phyloP scores from a whole-genome alignment of 305 asterid genomes.

The Fraxinus platypoda region DNA sequence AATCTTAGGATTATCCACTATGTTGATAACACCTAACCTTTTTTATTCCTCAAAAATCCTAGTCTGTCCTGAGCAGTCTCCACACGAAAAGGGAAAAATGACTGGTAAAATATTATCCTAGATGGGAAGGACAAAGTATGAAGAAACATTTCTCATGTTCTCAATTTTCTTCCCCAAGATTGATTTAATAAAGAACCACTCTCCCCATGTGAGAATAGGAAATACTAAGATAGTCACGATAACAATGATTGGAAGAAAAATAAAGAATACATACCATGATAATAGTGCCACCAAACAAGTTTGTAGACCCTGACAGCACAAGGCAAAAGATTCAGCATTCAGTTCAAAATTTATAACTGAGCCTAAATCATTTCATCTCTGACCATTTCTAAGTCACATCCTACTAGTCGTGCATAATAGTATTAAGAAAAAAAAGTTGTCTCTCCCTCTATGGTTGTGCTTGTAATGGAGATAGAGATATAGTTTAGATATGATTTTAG shows the following conservation, averaged over 20 bases:
- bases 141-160: not conserved
- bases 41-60: not conserved
- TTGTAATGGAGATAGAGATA: not conserved
- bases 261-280: conserved; percentile 65
- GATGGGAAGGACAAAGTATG: not conserved
- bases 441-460: not conserved
- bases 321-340: conserved; percentile 26
- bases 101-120: not conserved
- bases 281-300: conserved; percentile 87
- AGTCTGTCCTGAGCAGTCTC: not conserved
- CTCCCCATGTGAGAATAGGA: not conserved
- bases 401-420: not conserved
- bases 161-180: not conserved
- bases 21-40: not conserved
- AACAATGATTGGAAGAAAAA: not conserved
- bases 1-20: not conserved
- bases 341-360: conserved; percentile 10
- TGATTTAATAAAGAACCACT: not conserved
- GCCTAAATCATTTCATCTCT: not conserved
- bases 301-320: conserved; percentile 75
- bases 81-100: not conserved
- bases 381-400: not conserved
- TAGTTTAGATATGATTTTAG: not conserved
- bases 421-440: not conserved
- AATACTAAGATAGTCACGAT: not conserved